A percentile compares a stretch with the other conserved stretches of the same genome.
Evolutionary conservation across 305 asterid species (phyloP).

Genomic region (Ruellia speciosa): DNA sequence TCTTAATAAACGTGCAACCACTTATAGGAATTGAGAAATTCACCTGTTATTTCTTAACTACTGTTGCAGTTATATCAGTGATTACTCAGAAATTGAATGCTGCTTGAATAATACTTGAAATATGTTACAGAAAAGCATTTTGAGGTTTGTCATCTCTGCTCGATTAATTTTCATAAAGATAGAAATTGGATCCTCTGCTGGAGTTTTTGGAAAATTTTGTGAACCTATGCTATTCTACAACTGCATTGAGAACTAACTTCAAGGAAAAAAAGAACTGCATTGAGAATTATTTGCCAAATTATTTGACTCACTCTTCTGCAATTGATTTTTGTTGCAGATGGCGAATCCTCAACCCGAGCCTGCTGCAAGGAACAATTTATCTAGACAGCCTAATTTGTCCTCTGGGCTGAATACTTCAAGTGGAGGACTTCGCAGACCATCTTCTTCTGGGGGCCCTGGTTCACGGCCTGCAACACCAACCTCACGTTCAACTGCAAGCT

Average conservation of each 20-base stretch:
- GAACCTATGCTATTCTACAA: conserved; percentile 9
- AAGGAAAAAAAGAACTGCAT: no score
- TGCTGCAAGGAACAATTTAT: conserved; percentile 50
- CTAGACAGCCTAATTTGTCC: conserved; percentile 50
- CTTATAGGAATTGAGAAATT: no score
- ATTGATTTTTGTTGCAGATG: conserved; percentile 40
- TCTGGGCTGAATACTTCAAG: conserved; percentile 62
- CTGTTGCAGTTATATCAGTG: conserved; percentile 1
- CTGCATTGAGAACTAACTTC: no score
- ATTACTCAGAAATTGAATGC: neutral
- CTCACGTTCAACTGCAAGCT: conserved; percentile 59
- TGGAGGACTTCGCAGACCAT: conserved; percentile 70
- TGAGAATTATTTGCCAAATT: conserved; percentile 6
- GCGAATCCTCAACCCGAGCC: conserved; percentile 67
- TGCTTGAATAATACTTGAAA: no score
- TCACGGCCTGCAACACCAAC: conserved; percentile 91
- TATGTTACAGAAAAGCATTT: no score
- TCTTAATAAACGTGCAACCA: no score
- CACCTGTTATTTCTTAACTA: neutral
- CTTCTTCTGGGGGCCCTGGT: conserved; percentile 79
- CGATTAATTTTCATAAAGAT: no score
- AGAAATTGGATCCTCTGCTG: conserved; percentile 7
- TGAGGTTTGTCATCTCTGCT: no score
- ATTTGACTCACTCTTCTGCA: conserved; percentile 14
- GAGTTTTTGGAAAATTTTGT: conserved; percentile 11